phyloP scores from a whole-genome alignment of 371 early-diverging fungal species.

The Smittium culicis region DNA sequence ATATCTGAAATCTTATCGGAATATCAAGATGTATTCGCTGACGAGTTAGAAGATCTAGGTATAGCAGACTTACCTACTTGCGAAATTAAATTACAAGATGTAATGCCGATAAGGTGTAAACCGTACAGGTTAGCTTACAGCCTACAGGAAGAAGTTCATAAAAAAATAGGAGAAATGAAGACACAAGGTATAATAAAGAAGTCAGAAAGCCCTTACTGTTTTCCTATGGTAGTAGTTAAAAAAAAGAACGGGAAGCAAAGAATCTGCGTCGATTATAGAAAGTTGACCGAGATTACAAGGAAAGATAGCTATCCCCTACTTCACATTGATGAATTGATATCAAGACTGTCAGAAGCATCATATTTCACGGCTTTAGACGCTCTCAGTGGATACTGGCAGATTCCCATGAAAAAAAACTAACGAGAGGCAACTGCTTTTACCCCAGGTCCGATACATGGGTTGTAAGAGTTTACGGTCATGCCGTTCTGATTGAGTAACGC shows the following conservation, averaged over 20 bases:
- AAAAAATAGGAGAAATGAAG: background rate
- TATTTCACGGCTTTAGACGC: constrained; percentile 35
- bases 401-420: constrained; percentile 15
- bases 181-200: background rate
- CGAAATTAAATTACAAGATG: background rate
- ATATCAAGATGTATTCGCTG: too few relatives aligned
- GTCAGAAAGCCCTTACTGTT: constrained; percentile 12
- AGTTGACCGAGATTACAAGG: constrained; percentile 31
- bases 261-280: constrained; percentile 26
- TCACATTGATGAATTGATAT: constrained; percentile 30
- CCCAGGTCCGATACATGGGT: constrained; percentile 15
- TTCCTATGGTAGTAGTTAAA: constrained; percentile 32
- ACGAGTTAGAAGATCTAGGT: too few relatives aligned
- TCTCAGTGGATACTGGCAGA: constrained; percentile 16
- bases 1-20: too few relatives aligned
- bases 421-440: constrained; percentile 30
- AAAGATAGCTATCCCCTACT: constrained; percentile 32
- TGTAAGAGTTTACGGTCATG: constrained; percentile 28
- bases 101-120: background rate
- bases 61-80: too few relatives aligned
- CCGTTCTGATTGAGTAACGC: constrained; percentile 23
- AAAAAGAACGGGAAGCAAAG: constrained; percentile 18
- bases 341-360: constrained; percentile 10
- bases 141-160: background rate
- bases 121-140: background rate